These are phyloP conservation scores for Metarhizium brunneum DNA, from an alignment of 2,329 filamentous ascomycete genomes.

Conservation along the genomic window DNA sequence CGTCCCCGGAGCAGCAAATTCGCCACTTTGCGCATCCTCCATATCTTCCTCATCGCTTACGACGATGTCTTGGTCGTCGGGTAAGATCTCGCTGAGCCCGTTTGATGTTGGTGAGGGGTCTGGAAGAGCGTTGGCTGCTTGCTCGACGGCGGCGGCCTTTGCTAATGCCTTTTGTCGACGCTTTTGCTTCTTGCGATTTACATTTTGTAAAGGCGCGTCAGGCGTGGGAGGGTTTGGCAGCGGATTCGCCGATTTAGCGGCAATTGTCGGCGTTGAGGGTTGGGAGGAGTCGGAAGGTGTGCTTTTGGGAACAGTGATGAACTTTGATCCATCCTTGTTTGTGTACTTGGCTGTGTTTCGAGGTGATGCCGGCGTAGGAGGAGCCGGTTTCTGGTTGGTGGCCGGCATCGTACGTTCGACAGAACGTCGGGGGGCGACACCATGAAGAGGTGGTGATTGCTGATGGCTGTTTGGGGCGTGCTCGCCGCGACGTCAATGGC, in stretches of 20 bases:
- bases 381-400: conserved; percentile 41
- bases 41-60: conserved; percentile 45
- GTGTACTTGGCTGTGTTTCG: conserved; percentile 51
- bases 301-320: conserved; percentile 54
- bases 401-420: conserved; percentile 38
- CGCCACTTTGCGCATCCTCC: conserved; percentile 28
- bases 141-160: conserved; percentile 46
- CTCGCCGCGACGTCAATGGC: not conserved
- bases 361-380: conserved; percentile 41
- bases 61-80: conserved; percentile 39
- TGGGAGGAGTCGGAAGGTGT: conserved; percentile 43
- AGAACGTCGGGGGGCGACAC: conserved; percentile 23
- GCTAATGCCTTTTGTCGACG: conserved; percentile 77
- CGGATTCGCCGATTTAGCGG: conserved; percentile 24
- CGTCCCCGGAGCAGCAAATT: conserved; percentile 14
- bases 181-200: conserved; percentile 95
- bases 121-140: conserved; percentile 30
- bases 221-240: conserved; percentile 15
- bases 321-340: conserved; percentile 61
- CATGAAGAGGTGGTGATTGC: conserved; percentile 25
- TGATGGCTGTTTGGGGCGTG: conserved; percentile 1
- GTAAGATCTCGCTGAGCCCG: conserved; percentile 12
- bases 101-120: conserved; percentile 22
- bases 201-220: conserved; percentile 34
- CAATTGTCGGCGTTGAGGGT: conserved; percentile 39